Percentiles rank a stretch among this genome's conserved stretches.
Conservation (phyloP, 768 basidiomycete species). For the Mycena rebaudengoi region DNA sequence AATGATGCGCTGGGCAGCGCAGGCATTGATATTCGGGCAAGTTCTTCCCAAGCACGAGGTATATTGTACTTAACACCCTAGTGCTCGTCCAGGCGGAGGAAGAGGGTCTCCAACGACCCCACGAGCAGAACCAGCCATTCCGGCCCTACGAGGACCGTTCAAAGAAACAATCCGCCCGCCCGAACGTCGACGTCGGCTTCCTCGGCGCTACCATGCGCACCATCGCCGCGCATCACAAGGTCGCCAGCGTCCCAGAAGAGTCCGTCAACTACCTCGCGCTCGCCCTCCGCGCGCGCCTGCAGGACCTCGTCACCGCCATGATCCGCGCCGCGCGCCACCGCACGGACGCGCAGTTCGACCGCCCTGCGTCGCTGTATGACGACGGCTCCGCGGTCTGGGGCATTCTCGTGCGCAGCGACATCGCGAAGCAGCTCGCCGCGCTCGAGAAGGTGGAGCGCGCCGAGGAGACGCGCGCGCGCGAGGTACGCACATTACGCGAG, state of each 20-base stretch:
- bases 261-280: conserved; percentile 82
- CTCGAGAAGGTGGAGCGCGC: conserved; percentile 84
- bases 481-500: conserved; percentile 78
- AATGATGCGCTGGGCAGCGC: conserved; percentile 89
- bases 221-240: conserved; percentile 72
- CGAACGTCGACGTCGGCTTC: conserved; percentile 73
- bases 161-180: conserved; percentile 75
- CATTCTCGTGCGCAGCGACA: conserved; percentile 74
- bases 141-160: conserved; percentile 80
- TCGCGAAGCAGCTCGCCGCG: conserved; percentile 77
- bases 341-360: conserved; percentile 71
- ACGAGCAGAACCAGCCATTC: conserved; percentile 68
- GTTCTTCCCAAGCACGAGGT: conserved; percentile 25
- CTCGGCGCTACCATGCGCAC: conserved; percentile 75
- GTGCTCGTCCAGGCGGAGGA: conserved; percentile 82
- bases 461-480: conserved; percentile 77
- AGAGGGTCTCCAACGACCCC: conserved; percentile 75
- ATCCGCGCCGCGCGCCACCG: conserved; percentile 74
- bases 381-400: conserved; percentile 85
- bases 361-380: conserved; percentile 69
- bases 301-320: conserved; percentile 76
- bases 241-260: conserved; percentile 69
- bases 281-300: conserved; percentile 78
- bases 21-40: conserved; percentile 84
- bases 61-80: neutral